Conservation (phyloP, 768 basidiomycete species). For the Podaxis rugospora region DNA sequence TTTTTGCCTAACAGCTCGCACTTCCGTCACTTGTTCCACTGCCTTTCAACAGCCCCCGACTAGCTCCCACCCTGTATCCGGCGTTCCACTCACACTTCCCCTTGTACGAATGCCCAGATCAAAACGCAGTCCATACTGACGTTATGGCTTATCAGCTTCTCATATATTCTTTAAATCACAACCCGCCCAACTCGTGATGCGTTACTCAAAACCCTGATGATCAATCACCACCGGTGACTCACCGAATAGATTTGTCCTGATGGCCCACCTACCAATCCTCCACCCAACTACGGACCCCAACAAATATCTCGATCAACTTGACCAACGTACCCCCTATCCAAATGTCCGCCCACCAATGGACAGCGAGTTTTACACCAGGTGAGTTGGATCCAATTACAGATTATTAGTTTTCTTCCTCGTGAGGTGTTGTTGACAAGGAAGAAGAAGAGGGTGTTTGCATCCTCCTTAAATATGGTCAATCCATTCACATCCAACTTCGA, state of each 20-base stretch:
- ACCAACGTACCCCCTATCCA: conserved; percentile 29
- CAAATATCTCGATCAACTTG: conserved; percentile 28
- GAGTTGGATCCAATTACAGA: no score
- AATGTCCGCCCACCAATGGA: conserved; percentile 21
- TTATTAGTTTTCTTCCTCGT: no score
- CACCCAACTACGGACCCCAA: conserved; percentile 10
- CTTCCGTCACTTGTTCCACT: conserved; percentile 16
- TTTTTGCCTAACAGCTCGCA: conserved; percentile 20
- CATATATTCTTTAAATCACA: background rate
- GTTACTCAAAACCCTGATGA: no score
- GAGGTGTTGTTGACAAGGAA: no score
- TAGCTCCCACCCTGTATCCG: conserved; percentile 13
- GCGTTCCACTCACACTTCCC: conserved; percentile 19
- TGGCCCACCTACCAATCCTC: conserved; percentile 13
- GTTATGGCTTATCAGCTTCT: no score
- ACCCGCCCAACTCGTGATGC: background rate
- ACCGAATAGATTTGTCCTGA: conserved; percentile 22
- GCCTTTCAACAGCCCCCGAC: conserved; percentile 22
- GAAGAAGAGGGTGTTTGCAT: no score
- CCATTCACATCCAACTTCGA: no score
- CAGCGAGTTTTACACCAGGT: no score
- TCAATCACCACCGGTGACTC: no score
- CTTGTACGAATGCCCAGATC: conserved; percentile 18
- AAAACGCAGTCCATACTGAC: conserved; percentile 21
- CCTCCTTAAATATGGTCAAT: no score